A percentile compares a stretch with the other conserved stretches of the same genome.
Conservation (phyloP, 1,284 basidiomycete genomes). For the Fistulinella cinereoalba region DNA sequence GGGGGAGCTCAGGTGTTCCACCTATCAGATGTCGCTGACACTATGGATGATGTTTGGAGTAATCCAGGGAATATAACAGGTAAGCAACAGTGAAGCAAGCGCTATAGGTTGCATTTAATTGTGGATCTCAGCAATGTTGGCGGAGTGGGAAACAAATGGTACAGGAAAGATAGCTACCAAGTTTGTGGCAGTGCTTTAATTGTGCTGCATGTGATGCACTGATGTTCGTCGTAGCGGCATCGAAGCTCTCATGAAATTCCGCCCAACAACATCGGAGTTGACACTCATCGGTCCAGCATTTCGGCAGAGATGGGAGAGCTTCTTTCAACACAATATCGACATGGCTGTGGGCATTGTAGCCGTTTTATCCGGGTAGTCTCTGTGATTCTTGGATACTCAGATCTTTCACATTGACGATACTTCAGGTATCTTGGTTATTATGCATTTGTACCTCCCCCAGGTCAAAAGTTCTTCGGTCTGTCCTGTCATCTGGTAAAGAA, state of each 20-base stretch:
- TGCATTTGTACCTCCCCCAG: background rate
- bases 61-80: slow-evolving; percentile 30
- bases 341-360: background rate
- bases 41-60: slow-evolving; percentile 43
- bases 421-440: background rate
- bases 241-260: background rate
- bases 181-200: slow-evolving; percentile 26
- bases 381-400: background rate
- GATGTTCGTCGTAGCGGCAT: background rate
- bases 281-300: background rate
- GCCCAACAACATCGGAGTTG: background rate
- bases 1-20: slow-evolving; percentile 9
- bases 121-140: slow-evolving; percentile 34
- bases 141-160: slow-evolving; percentile 44
- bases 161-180: slow-evolving; percentile 50
- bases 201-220: background rate
- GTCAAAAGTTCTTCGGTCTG: background rate
- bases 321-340: background rate
- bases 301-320: background rate
- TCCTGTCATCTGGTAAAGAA: background rate
- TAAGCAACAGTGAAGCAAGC: slow-evolving; percentile 20
- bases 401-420: background rate
- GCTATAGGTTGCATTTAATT: background rate
- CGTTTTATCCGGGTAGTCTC: background rate
- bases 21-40: slow-evolving; percentile 40